phyloP scores from a whole-genome alignment of 78 protist genomes.

The Diacronema lutheri region DNA sequence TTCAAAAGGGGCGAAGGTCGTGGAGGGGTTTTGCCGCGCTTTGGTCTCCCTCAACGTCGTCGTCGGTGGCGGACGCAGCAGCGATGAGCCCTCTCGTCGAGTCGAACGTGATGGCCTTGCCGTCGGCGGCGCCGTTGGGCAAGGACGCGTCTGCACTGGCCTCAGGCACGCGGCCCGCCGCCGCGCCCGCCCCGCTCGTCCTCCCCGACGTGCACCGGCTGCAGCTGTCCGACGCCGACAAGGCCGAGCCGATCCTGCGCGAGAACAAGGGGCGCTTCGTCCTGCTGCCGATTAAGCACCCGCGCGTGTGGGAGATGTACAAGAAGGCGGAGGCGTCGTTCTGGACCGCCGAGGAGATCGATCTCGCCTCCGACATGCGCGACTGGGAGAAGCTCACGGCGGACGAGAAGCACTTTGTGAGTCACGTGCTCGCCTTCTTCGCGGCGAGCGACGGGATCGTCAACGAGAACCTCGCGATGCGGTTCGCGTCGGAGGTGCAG shows the following conservation, averaged over 20 bases:
- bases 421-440: slow-evolving; percentile 93
- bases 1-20: too few relatives aligned
- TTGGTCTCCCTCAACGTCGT: too few relatives aligned
- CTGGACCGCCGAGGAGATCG: slow-evolving; percentile 98
- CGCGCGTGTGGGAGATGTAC: slow-evolving; percentile 84
- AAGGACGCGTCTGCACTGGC: too few relatives aligned
- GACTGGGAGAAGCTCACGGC: slow-evolving; percentile 83
- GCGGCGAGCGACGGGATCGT: slow-evolving; percentile 98
- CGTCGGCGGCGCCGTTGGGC: too few relatives aligned
- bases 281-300: slow-evolving; percentile 86
- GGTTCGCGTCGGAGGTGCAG: slow-evolving; percentile 90
- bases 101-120: too few relatives aligned
- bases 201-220: too few relatives aligned
- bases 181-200: too few relatives aligned
- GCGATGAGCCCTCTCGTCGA: too few relatives aligned
- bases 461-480: slow-evolving; percentile 89
- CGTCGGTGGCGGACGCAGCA: too few relatives aligned
- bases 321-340: slow-evolving; percentile 89
- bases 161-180: too few relatives aligned
- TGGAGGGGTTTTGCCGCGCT: too few relatives aligned
- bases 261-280: slow-evolving; percentile 81
- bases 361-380: slow-evolving; percentile 49
- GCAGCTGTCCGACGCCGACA: background rate
- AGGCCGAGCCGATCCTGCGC: slow-evolving; percentile 24
- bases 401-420: slow-evolving; percentile 89